Conservation (phyloP, 352 stramenopile species). For the Phytophthora cryptogea region DNA sequence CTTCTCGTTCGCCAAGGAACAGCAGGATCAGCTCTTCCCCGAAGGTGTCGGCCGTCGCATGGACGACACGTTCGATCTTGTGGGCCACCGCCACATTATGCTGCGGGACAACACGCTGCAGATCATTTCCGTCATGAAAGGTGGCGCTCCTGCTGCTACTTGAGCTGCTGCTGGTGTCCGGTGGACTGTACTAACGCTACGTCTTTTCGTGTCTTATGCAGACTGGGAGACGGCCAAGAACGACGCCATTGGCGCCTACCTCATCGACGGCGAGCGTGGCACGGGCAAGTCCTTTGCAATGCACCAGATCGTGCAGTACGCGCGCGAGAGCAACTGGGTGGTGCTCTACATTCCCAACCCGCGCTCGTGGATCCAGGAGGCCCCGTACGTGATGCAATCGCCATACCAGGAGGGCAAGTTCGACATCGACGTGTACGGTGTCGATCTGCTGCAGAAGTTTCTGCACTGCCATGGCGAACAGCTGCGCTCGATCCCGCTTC, state of each 20-base stretch:
- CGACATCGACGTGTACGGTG: slow-evolving; percentile 84
- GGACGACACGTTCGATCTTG: slow-evolving; percentile 81
- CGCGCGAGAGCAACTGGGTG: slow-evolving; percentile 85
- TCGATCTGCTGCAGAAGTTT: slow-evolving; percentile 82
- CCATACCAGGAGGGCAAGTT: slow-evolving; percentile 81
- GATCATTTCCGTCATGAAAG: slow-evolving; percentile 76
- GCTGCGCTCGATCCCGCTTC: slow-evolving; percentile 60
- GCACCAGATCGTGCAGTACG: slow-evolving; percentile 89
- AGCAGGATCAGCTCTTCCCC: slow-evolving; percentile 73
- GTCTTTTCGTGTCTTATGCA: slow-evolving; percentile 19
- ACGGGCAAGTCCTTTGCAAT: slow-evolving; percentile 85
- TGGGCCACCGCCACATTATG: slow-evolving; percentile 86
- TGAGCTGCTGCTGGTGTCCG: neutral
- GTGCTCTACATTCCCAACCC: slow-evolving; percentile 83
- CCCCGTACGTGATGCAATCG: slow-evolving; percentile 87
- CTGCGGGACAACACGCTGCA: slow-evolving; percentile 76
- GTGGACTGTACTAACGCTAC: neutral
- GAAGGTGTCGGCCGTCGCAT: slow-evolving; percentile 76
- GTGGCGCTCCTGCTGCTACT: slow-evolving; percentile 25
- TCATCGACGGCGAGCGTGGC: slow-evolving; percentile 84
- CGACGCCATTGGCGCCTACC: slow-evolving; percentile 50
- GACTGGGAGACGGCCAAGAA: slow-evolving; percentile 69
- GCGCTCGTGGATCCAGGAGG: slow-evolving; percentile 78
- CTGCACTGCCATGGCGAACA: slow-evolving; percentile 78
- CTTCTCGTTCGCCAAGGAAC: slow-evolving; percentile 78